Conservation (phyloP, 2,329 filamentous ascomycete genomes). For the Exophiala calicioides region DNA sequence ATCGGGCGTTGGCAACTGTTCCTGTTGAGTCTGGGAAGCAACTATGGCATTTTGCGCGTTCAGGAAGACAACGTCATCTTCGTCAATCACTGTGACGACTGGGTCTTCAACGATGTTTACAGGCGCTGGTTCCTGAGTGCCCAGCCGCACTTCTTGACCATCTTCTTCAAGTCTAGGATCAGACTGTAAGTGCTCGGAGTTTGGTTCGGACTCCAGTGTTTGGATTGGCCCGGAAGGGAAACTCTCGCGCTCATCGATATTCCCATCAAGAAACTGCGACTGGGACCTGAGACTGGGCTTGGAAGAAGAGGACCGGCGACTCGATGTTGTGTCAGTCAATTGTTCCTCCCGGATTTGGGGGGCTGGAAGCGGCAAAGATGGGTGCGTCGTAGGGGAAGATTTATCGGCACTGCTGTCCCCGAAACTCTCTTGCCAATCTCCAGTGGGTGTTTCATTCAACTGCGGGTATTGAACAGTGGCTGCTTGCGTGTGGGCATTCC, state of each 20-base stretch:
- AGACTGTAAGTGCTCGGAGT: neutral
- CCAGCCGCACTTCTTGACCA: neutral
- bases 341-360: constrained; percentile 8
- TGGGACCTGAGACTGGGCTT: too few species aligned
- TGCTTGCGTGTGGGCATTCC: neutral
- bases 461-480: neutral
- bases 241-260: constrained; percentile 9
- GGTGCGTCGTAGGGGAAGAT: constrained; percentile 7
- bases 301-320: constrained; percentile 6
- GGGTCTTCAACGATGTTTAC: neutral
- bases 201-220: neutral
- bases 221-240: neutral
- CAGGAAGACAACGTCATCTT: neutral
- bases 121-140: neutral
- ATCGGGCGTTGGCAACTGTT: constrained; percentile 23
- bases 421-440: constrained; percentile 9
- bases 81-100: neutral
- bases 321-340: constrained; percentile 1
- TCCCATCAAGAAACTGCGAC: constrained; percentile 13
- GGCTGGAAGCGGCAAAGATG: constrained; percentile 20
- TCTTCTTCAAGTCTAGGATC: neutral
- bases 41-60: neutral
- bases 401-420: neutral
- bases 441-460: neutral
- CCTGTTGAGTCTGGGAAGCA: neutral